A percentile compares a stretch with the other conserved stretches of the same genome.
Evolutionary conservation across 495 filamentous ascomycete species (phyloP).

Genomic region (Penicillium atrosanguineum): DNA sequence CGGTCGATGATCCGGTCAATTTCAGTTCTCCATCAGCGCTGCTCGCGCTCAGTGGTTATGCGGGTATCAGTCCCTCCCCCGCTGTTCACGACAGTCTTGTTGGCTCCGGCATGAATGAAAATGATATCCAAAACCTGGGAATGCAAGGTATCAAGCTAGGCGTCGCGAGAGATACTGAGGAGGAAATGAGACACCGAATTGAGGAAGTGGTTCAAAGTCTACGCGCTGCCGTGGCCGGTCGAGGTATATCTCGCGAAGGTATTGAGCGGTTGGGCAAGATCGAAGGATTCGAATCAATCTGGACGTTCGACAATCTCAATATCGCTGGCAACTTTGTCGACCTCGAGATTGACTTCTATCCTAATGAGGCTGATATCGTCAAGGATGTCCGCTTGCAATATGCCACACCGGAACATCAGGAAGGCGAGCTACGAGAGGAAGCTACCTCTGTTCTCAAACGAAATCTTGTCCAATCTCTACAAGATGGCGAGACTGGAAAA

Average conservation of each 20-base stretch:
- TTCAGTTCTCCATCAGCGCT: constrained; percentile 48
- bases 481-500: constrained; percentile 35
- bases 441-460: constrained; percentile 52
- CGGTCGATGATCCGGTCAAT: constrained; percentile 41
- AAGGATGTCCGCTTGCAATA: constrained; percentile 46
- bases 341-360: constrained; percentile 50
- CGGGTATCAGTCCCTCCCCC: constrained; percentile 43
- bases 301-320: constrained; percentile 65
- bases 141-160: constrained; percentile 44
- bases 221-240: constrained; percentile 40
- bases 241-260: constrained; percentile 73
- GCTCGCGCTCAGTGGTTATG: constrained; percentile 41
- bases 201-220: constrained; percentile 43
- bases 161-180: constrained; percentile 45
- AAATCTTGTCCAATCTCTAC: constrained; percentile 43
- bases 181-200: constrained; percentile 54
- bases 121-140: constrained; percentile 43
- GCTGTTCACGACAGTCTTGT: constrained; percentile 41
- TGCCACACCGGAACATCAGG: constrained; percentile 42
- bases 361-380: constrained; percentile 39
- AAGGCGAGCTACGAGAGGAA: constrained; percentile 40
- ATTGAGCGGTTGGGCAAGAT: constrained; percentile 72
- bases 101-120: constrained; percentile 41
- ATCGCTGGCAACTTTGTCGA: constrained; percentile 66
- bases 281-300: constrained; percentile 71